Percentiles rank a stretch among this genome's conserved stretches.
phyloP scores from a whole-genome alignment of 192 early-diverging fungal genomes.

The Coemansia sp. region DNA sequence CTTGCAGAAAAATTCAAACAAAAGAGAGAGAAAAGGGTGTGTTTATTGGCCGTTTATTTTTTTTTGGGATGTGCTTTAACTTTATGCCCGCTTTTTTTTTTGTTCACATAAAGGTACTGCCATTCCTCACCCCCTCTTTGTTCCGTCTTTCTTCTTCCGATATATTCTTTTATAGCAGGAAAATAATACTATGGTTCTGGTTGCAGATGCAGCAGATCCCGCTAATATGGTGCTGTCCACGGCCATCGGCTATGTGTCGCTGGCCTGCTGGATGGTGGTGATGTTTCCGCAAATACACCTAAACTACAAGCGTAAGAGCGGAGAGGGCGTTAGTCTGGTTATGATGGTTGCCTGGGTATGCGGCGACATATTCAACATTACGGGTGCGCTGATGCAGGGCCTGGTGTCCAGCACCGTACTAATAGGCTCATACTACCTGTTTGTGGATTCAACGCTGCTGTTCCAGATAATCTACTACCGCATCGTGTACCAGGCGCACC shows the following conservation, averaged over 20 bases:
- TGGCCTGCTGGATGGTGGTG: slow-evolving; percentile 77
- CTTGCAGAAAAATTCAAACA: not conserved
- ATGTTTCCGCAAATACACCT: slow-evolving; percentile 78
- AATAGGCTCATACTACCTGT: slow-evolving; percentile 68
- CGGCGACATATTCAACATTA: slow-evolving; percentile 73
- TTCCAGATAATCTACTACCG: slow-evolving; percentile 68
- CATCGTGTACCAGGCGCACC: slow-evolving; percentile 31
- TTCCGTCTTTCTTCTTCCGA: too few species aligned
- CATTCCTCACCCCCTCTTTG: too few species aligned
- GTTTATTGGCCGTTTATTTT: not conserved
- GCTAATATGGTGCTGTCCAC: slow-evolving; percentile 23
- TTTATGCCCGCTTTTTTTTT: too few species aligned
- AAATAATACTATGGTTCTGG: not conserved
- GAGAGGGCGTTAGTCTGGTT: slow-evolving; percentile 67
- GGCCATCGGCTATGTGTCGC: slow-evolving; percentile 62
- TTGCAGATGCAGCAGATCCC: slow-evolving; percentile 8
- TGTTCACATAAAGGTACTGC: too few species aligned
- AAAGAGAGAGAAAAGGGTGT: not conserved
- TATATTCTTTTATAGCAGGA: not conserved
- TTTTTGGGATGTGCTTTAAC: too few species aligned
- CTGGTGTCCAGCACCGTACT: slow-evolving; percentile 70
- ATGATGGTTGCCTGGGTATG: slow-evolving; percentile 76
- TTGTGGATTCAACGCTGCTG: slow-evolving; percentile 67
- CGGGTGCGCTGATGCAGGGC: slow-evolving; percentile 69
- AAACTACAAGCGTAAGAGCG: slow-evolving; percentile 75